Conservation (phyloP, 2,329 filamentous ascomycete genomes). For the Xylaria sp. region DNA sequence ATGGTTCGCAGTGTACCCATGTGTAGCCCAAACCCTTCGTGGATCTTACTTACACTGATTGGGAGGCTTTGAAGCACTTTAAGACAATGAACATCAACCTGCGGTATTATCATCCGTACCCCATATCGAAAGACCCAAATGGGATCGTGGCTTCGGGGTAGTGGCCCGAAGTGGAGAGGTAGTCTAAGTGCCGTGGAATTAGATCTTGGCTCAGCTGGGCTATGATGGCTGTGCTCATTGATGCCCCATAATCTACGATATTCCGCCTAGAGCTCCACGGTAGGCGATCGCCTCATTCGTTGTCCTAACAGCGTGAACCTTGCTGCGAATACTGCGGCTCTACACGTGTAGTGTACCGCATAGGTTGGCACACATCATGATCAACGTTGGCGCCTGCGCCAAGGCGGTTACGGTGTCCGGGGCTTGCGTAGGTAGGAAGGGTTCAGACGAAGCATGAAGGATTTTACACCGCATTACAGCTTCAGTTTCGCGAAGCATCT, state of each 20-base stretch:
- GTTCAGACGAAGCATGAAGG: neutral
- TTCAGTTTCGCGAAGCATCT: neutral
- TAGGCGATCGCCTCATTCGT: neutral
- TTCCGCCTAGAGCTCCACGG: neutral
- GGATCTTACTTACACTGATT: too few species aligned
- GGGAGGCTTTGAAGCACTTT: too few species aligned
- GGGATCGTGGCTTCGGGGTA: neutral
- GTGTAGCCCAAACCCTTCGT: too few species aligned
- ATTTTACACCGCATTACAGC: neutral
- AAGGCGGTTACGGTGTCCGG: conserved; percentile 11
- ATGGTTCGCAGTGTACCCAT: too few species aligned
- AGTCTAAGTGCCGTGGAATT: neutral
- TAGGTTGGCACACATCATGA: neutral
- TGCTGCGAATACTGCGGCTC: conserved; percentile 3
- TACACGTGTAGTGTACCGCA: neutral
- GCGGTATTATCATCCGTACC: neutral
- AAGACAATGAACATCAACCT: too few species aligned
- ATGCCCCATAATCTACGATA: conserved; percentile 4
- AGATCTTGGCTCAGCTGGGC: conserved; percentile 24
- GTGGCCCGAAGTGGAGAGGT: neutral
- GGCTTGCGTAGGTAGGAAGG: neutral
- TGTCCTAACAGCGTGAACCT: neutral
- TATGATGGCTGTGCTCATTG: conserved; percentile 22
- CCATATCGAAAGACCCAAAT: neutral
- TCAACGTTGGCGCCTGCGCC: conserved; percentile 15